phyloP scores from a whole-genome alignment of 371 early-diverging fungal genomes.

The Entomophthora muscae region DNA sequence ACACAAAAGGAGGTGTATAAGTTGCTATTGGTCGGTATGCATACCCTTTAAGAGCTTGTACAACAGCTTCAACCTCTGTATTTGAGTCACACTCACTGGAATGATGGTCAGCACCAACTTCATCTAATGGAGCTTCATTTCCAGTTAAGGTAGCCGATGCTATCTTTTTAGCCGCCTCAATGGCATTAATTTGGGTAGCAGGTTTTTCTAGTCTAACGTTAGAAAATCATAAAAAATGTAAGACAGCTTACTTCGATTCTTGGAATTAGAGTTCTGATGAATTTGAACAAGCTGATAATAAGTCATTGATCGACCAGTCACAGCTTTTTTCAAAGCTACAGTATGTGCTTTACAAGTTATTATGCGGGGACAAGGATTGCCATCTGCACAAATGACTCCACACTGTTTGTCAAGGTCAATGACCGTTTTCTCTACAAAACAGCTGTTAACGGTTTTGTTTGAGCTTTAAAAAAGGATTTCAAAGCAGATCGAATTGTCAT shows the following conservation, averaged over 20 bases:
- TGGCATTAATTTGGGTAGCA: background rate
- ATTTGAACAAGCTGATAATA: background rate
- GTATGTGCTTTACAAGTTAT: conserved; percentile 9
- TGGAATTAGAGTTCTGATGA: background rate
- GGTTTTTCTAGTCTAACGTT: background rate
- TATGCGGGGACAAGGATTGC: background rate
- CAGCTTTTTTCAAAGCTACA: conserved; percentile 8
- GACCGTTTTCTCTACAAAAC: conserved; percentile 1
- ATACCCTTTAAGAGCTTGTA: background rate
- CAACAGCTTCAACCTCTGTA: background rate
- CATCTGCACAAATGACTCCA: conserved; percentile 1
- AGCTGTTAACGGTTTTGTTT: background rate
- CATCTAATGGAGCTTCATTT: background rate
- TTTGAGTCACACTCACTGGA: background rate
- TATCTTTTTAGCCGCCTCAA: background rate
- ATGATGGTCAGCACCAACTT: background rate
- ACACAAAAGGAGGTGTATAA: background rate
- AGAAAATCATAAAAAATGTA: background rate
- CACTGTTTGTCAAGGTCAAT: conserved; percentile 3
- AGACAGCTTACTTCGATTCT: conserved; percentile 3
- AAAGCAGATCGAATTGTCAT: background rate
- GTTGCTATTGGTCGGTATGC: background rate
- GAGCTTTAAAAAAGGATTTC: background rate
- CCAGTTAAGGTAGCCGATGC: background rate
- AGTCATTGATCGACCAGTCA: conserved; percentile 1